Conservation (phyloP, 495 filamentous ascomycete species). For the Aspergillus carlsbadensis region DNA sequence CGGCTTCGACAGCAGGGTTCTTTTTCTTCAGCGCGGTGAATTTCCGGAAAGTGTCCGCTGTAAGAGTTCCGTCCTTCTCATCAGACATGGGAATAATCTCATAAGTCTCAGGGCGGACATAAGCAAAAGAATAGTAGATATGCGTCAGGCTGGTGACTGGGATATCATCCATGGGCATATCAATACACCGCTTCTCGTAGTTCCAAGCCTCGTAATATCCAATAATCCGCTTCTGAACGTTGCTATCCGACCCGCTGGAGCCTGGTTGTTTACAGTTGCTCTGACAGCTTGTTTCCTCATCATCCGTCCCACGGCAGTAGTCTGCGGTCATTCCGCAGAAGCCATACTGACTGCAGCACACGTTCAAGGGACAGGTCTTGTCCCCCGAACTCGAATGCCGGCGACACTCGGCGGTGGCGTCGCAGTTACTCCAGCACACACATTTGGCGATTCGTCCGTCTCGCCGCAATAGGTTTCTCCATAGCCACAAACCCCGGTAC, state of each 20-base stretch:
- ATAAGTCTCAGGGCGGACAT: conserved; percentile 3
- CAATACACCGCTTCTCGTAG: background rate
- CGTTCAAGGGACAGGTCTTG: conserved; percentile 29
- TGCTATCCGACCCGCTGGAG: background rate
- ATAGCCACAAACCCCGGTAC: conserved; percentile 1
- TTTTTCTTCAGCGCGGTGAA: conserved; percentile 5
- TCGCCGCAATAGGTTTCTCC: conserved; percentile 1
- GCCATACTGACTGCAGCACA: conserved; percentile 29
- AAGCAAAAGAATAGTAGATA: conserved; percentile 7
- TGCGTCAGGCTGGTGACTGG: conserved; percentile 5
- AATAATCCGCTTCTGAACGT: background rate
- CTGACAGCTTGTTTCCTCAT: conserved; percentile 14
- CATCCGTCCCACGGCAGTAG: conserved; percentile 34
- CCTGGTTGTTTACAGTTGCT: conserved; percentile 7
- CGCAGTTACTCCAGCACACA: conserved; percentile 23
- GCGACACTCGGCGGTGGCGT: conserved; percentile 33
- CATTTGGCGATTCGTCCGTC: conserved; percentile 8
- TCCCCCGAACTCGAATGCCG: conserved; percentile 16
- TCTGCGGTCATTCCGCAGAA: conserved; percentile 41
- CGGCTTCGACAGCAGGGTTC: background rate
- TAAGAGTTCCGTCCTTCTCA: background rate
- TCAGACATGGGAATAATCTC: conserved; percentile 2
- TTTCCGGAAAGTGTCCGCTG: background rate
- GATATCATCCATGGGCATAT: conserved; percentile 2
- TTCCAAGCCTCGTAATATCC: conserved; percentile 14